phyloP scores from a whole-genome alignment of 148 eudicot species.

The Camellia lanceoleosa region DNA sequence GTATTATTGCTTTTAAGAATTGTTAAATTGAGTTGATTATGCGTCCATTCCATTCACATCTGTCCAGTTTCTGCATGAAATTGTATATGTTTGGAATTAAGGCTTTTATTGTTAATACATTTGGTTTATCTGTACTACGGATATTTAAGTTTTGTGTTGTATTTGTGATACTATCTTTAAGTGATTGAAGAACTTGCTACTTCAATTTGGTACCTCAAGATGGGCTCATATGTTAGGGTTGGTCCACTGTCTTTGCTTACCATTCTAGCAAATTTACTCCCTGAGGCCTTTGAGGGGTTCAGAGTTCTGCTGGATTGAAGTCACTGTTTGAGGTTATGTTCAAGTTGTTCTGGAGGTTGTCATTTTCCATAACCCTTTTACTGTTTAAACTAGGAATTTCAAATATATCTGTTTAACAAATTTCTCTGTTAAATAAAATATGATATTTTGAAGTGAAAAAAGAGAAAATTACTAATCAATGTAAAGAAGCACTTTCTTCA shows the following conservation, averaged over 20 bases:
- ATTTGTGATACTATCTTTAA: background rate
- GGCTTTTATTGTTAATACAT: background rate
- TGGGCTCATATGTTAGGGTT: background rate
- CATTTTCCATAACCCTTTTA: background rate
- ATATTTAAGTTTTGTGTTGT: background rate
- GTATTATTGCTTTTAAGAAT: constrained; percentile 22
- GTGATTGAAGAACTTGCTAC: background rate
- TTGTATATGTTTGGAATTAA: background rate
- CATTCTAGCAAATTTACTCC: background rate
- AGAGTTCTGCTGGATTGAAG: background rate
- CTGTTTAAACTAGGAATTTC: background rate
- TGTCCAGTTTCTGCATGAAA: constrained; percentile 11
- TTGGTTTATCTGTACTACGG: no score
- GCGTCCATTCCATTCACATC: background rate
- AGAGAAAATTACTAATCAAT: background rate
- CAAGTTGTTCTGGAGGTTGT: background rate
- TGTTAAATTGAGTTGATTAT: background rate
- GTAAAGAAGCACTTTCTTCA: background rate
- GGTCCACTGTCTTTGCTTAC: background rate
- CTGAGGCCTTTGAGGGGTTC: background rate
- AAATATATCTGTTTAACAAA: background rate
- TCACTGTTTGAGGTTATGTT: background rate
- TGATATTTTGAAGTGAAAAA: background rate
- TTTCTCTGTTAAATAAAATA: background rate
- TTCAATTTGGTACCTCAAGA: background rate